phyloP scores from a whole-genome alignment of 331 rosid genomes.

The Telfairia occidentalis region DNA sequence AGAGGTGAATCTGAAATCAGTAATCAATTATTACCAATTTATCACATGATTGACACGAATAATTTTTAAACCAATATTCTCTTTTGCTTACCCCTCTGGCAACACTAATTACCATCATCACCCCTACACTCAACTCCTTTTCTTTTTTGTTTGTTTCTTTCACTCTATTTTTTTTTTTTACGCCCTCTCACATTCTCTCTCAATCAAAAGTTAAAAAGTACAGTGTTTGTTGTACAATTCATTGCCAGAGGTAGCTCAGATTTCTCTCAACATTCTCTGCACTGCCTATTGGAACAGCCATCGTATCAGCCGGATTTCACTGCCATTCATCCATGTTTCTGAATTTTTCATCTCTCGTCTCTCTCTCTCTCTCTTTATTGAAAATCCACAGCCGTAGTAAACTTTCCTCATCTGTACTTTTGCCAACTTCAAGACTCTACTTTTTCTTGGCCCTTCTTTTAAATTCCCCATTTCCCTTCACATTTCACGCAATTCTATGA shows the following conservation, averaged over 20 bases:
- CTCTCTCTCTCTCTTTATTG: not conserved
- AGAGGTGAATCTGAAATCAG: slow-evolving; percentile 1
- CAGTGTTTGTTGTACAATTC: not conserved
- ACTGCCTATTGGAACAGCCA: not conserved
- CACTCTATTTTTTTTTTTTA: not conserved
- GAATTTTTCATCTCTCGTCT: no score
- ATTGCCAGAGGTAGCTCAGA: not conserved
- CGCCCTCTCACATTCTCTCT: no score
- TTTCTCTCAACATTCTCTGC: slow-evolving; percentile 4
- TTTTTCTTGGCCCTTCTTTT: not conserved
- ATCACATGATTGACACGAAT: slow-evolving; percentile 3
- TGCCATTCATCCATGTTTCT: not conserved
- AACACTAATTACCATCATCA: not conserved
- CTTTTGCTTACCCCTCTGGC: not conserved
- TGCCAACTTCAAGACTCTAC: slow-evolving; percentile 3
- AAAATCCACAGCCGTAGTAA: not conserved
- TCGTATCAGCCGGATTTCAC: not conserved
- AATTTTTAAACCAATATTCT: not conserved
- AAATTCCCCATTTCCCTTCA: not conserved
- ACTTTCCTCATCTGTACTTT: not conserved
- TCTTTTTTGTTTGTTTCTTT: not conserved
- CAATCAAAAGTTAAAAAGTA: slow-evolving; percentile 1
- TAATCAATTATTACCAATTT: slow-evolving; percentile 10
- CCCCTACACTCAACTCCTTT: not conserved
- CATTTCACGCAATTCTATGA: not conserved